phyloP scores from a whole-genome alignment of 257 asterid genomes.

The Leonotis leonurus region DNA sequence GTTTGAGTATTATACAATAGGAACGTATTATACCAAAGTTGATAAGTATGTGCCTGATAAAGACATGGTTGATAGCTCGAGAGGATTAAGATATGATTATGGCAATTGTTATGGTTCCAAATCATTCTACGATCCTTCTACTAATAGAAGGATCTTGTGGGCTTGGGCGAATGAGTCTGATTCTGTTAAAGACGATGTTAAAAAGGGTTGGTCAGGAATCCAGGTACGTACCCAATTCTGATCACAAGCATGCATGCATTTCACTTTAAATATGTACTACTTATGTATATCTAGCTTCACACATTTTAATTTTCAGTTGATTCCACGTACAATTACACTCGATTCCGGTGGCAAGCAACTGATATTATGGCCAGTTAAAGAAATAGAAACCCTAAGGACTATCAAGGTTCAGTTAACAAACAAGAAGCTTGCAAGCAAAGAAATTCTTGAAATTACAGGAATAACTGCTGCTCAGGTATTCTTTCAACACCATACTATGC shows the following conservation, averaged over 20 bases:
- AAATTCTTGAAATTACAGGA: slow-evolving; percentile 38
- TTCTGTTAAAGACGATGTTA: slow-evolving; percentile 22
- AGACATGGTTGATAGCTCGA: slow-evolving; percentile 43
- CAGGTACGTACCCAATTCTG: slow-evolving; percentile 24
- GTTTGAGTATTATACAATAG: slow-evolving; percentile 57
- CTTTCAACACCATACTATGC: too few species aligned
- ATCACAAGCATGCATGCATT: too few species aligned
- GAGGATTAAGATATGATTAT: slow-evolving; percentile 56
- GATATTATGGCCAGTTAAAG: slow-evolving; percentile 35
- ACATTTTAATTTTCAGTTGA: slow-evolving; percentile 11
- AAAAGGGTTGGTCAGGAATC: slow-evolving; percentile 72
- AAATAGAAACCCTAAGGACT: slow-evolving; percentile 36
- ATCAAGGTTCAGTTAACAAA: slow-evolving; percentile 24
- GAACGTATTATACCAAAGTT: slow-evolving; percentile 22
- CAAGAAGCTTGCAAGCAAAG: slow-evolving; percentile 28
- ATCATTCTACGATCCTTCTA: slow-evolving; percentile 48
- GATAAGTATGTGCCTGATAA: slow-evolving; percentile 52
- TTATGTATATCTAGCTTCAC: too few species aligned
- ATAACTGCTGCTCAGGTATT: slow-evolving; percentile 43
- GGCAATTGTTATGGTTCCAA: slow-evolving; percentile 73
- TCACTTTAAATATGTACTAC: too few species aligned
- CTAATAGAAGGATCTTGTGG: slow-evolving; percentile 52
- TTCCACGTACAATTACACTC: slow-evolving; percentile 35
- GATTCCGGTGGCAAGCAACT: slow-evolving; percentile 39
- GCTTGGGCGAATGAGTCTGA: slow-evolving; percentile 84